phyloP scores from a whole-genome alignment of 2,329 filamentous ascomycete genomes.

The Aspergillus sp. region DNA sequence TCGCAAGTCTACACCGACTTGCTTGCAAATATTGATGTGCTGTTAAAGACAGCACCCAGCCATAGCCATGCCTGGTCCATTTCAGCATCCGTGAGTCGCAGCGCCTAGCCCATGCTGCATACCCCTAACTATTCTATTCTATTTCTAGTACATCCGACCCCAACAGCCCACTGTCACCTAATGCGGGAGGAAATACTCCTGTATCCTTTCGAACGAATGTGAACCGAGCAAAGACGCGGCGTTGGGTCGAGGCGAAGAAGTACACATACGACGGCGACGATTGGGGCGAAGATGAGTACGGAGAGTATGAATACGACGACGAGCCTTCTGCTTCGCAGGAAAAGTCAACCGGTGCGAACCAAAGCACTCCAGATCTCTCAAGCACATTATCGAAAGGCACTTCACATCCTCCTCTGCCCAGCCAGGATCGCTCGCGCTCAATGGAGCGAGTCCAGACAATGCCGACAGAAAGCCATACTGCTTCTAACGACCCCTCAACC shows the following conservation, averaged over 20 bases:
- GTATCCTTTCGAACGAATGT: slow-evolving; percentile 81
- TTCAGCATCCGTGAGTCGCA: slow-evolving; percentile 32
- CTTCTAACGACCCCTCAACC: slow-evolving; percentile 52
- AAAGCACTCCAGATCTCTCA: slow-evolving; percentile 30
- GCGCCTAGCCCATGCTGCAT: neutral
- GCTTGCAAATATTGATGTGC: slow-evolving; percentile 7
- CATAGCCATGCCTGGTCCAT: slow-evolving; percentile 34
- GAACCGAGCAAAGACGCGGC: slow-evolving; percentile 85
- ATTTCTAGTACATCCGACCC: slow-evolving; percentile 23
- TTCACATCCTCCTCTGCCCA: slow-evolving; percentile 22
- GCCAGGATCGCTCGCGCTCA: slow-evolving; percentile 46
- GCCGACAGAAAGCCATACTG: slow-evolving; percentile 23
- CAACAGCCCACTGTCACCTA: slow-evolving; percentile 35
- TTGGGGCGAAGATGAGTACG: slow-evolving; percentile 74
- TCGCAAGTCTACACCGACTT: slow-evolving; percentile 11
- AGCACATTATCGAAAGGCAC: slow-evolving; percentile 17
- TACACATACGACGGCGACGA: slow-evolving; percentile 91
- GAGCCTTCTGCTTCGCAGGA: slow-evolving; percentile 52
- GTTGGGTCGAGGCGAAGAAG: slow-evolving; percentile 90
- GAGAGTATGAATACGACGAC: slow-evolving; percentile 67
- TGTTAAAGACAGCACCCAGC: slow-evolving; percentile 10
- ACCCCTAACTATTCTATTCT: neutral
- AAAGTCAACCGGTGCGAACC: slow-evolving; percentile 31
- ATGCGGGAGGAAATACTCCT: slow-evolving; percentile 43
- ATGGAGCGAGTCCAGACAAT: slow-evolving; percentile 36